phyloP scores from a whole-genome alignment of 371 early-diverging fungal genomes.

The Zopfochytrium polystomum region DNA sequence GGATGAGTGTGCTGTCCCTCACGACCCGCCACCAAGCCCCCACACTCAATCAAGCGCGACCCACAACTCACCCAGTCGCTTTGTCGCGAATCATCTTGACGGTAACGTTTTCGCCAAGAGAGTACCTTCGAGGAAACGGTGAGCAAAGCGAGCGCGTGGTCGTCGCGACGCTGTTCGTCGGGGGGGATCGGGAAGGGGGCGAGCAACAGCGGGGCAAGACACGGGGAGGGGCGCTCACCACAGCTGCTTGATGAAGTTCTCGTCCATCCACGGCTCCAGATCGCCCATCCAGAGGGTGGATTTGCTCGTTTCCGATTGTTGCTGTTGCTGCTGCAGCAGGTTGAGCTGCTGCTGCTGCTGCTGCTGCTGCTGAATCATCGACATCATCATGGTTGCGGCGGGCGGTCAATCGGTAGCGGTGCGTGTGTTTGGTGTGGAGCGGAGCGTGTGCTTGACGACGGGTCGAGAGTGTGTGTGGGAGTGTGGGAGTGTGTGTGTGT shows the following conservation, averaged over 20 bases:
- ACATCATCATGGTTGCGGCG: background rate
- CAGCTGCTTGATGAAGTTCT: conserved; percentile 62
- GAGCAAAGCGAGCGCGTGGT: too few species aligned
- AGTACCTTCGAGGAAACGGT: background rate
- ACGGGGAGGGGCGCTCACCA: conserved; percentile 56
- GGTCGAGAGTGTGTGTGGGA: too few species aligned
- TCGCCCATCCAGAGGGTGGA: conserved; percentile 60
- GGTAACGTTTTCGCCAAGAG: too few species aligned
- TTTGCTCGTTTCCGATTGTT: conserved; percentile 11
- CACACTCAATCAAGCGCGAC: background rate
- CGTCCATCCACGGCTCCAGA: conserved; percentile 89
- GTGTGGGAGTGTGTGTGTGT: too few species aligned
- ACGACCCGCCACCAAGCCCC: background rate
- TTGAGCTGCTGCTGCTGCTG: conserved; percentile 2
- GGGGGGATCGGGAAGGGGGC: conserved; percentile 4
- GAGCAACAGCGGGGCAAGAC: too few species aligned
- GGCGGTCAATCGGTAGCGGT: too few species aligned
- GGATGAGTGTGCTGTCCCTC: background rate
- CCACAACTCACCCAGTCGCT: conserved; percentile 53
- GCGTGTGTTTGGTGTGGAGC: background rate
- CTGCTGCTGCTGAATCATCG: too few species aligned
- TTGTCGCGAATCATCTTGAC: conserved; percentile 87
- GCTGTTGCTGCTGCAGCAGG: background rate
- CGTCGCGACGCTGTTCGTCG: too few species aligned
- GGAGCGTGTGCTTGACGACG: background rate